Percentiles rank a stretch among this genome's conserved stretches.
phyloP scores from a whole-genome alignment of 2,329 filamentous ascomycete genomes.

The Rutstroemia sp. region DNA sequence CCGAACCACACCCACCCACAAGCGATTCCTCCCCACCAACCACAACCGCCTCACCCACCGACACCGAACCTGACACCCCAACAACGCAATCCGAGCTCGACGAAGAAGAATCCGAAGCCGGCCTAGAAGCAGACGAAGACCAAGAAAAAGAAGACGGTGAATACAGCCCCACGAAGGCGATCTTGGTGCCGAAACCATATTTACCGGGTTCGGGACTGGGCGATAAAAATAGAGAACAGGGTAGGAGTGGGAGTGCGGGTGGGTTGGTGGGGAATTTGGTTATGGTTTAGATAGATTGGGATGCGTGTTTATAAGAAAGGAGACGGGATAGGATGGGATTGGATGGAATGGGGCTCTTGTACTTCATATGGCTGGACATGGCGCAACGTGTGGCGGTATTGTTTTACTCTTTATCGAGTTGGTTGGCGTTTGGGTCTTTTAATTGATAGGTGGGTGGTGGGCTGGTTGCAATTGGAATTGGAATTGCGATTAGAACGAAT shows the following conservation, averaged over 20 bases:
- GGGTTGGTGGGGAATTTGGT: neutral
- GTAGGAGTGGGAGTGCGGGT: neutral
- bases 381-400: no score
- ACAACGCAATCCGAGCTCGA: conserved; percentile 20
- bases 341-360: no score
- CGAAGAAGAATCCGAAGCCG: neutral
- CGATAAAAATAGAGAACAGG: neutral
- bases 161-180: conserved; percentile 24
- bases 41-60: conserved; percentile 1
- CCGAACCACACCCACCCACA: neutral
- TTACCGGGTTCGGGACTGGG: neutral
- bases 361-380: no score
- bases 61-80: conserved; percentile 15
- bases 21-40: conserved; percentile 18
- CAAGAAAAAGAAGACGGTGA: conserved; percentile 9
- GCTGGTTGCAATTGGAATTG: no score
- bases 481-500: no score
- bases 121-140: neutral
- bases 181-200: conserved; percentile 18
- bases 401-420: no score
- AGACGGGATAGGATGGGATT: no score
- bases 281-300: neutral
- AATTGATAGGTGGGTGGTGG: no score
- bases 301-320: no score
- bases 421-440: no score